phyloP scores from a whole-genome alignment of 75 land plant genomes.

The Selaginella moellendorffii region DNA sequence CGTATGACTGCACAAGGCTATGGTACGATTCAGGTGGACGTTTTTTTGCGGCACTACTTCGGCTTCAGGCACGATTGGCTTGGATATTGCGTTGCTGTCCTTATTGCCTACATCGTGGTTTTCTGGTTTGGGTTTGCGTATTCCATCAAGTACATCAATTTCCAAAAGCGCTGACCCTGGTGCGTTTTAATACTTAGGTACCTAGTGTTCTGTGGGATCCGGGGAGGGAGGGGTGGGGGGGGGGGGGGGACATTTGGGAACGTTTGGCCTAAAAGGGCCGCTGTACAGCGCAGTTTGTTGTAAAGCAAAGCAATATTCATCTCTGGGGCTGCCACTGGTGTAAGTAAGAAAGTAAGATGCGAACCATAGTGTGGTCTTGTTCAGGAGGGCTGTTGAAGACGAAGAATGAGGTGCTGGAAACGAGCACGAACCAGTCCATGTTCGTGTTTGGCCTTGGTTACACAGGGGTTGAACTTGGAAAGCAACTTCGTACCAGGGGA shows the following conservation, averaged over 20 bases:
- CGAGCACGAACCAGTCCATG: background rate
- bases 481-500: background rate
- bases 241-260: no score
- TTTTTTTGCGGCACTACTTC: constrained; percentile 5
- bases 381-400: no score
- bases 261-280: no score
- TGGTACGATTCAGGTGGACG: background rate
- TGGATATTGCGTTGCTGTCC: constrained; percentile 4
- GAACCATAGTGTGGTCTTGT: no score
- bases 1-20: background rate
- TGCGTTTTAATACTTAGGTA: no score
- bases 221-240: no score
- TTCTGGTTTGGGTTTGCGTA: constrained; percentile 8
- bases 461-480: constrained; percentile 2
- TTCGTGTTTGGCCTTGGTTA: constrained; percentile 12
- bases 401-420: no score
- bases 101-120: background rate
- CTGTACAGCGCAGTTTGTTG: no score
- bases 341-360: no score
- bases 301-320: no score
- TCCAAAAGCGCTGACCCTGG: constrained; percentile 4
- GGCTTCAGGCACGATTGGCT: constrained; percentile 3
- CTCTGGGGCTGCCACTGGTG: no score
- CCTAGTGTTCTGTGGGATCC: no score
- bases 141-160: constrained; percentile 6